Evolutionary conservation across 257 asterid species (phyloP), one percentile per base, ranked within the genome.

Genomic region (Solanum clarkiae): DNA sequence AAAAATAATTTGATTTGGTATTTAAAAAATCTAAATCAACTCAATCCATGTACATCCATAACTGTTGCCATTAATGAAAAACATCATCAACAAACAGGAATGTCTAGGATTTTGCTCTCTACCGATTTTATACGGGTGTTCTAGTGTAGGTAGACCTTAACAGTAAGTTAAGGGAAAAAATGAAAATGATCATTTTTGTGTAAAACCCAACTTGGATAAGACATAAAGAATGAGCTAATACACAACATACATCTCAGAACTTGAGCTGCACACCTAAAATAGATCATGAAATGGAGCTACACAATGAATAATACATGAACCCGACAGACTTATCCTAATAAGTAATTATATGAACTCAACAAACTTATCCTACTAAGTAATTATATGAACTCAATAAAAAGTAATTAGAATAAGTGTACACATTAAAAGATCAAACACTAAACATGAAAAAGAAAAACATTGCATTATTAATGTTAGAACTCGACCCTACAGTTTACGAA

Each of bases 391-490:
- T 26, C 29, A 29, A 59, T 29, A 10, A 13, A 59, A 63, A 63
- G 40, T 68, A 59, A 45, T 66, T 83, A 77, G 85, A 85, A 84
- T 83, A 86, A 81, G 87, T 80, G 83, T 86, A 87, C 85, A 85
- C 86, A 89, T 36, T 81, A 70, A 22, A 70, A 22, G 55, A 80
- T 49, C 24, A 74, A 84, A 44, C 85, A 7, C 86, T 84, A 5
- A 85, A 59, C 79, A 53, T 53, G 84, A 63, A 63, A 84, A 85
- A 42, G 59, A 57, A 59, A 59, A 84, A 54, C 12, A 47, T 42
- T 22, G 32, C 81, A 63, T 89, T 88, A 90, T 90, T 88, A 62
- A 80, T 68, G 88, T 84, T 88, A 85, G 90, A 85, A 60, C 62
- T 68, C 54, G 68, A 47, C 12, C 82, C 82, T 84, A 42, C 56